Conservation (phyloP, 2,329 filamentous ascomycete genomes). For the Talaromyces funiculosus region DNA sequence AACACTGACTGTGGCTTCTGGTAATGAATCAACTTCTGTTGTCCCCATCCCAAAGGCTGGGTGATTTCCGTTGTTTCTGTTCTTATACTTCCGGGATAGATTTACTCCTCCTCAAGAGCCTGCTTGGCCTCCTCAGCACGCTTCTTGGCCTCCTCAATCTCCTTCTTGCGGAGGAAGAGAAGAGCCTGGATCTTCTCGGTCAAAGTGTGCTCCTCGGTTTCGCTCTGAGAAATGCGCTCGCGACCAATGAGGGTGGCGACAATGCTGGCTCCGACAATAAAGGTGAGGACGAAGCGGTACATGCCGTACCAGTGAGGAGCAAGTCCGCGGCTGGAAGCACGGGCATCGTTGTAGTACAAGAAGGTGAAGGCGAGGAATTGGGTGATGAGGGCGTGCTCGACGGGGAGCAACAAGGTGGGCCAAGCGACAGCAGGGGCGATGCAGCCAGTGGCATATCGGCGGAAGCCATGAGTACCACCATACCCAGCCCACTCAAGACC, state of each 20-base stretch:
- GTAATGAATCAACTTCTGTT: neutral
- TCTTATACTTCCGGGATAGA: neutral
- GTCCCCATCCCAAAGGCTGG: neutral
- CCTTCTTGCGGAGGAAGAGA: constrained; percentile 43
- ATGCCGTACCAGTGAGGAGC: constrained; percentile 78
- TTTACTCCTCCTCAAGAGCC: constrained; percentile 9
- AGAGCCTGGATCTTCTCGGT: constrained; percentile 50
- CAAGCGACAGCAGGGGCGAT: constrained; percentile 75
- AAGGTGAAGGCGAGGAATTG: constrained; percentile 82
- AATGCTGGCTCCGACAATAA: constrained; percentile 78
- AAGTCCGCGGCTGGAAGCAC: constrained; percentile 68
- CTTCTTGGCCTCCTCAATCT: constrained; percentile 40
- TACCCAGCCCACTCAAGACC: constrained; percentile 77
- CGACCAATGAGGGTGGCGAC: constrained; percentile 75
- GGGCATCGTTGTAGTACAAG: constrained; percentile 78
- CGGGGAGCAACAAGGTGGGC: constrained; percentile 79
- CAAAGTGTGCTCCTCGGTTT: constrained; percentile 33
- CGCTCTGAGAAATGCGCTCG: constrained; percentile 59
- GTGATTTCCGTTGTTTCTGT: neutral
- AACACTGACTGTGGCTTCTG: constrained; percentile 3
- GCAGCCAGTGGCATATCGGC: constrained; percentile 78
- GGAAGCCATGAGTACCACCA: constrained; percentile 62
- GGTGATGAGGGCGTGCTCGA: constrained; percentile 76
- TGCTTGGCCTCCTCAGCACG: constrained; percentile 32
- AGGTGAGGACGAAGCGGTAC: constrained; percentile 89